These are phyloP conservation scores for Chaetomium sp. DNA, from an alignment of 2,329 filamentous ascomycete genomes.

Conservation along the genomic window DNA sequence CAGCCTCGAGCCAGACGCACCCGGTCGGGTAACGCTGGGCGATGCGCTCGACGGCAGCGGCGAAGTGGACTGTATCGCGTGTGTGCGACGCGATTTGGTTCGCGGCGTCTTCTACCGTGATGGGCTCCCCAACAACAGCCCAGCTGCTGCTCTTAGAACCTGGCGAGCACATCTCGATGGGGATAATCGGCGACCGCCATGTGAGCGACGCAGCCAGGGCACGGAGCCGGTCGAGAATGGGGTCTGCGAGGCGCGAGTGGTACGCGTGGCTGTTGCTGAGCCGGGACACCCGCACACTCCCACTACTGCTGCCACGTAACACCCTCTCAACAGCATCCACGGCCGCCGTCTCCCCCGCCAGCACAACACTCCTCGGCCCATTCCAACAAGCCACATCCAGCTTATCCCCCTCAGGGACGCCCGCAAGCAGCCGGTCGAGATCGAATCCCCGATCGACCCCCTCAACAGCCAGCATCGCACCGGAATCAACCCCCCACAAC, in stretches of 20 bases:
- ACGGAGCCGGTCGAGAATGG: not conserved
- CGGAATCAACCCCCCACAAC: constrained; percentile 28
- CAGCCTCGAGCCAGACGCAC: constrained; percentile 38
- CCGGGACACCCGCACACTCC: not conserved
- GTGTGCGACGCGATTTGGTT: not conserved
- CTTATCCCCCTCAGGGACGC: not conserved
- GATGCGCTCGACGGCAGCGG: not conserved
- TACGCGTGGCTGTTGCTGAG: constrained; percentile 6
- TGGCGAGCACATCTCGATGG: not conserved
- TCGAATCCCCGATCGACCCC: constrained; percentile 9
- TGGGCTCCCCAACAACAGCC: not conserved
- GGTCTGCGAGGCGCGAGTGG: constrained; percentile 3
- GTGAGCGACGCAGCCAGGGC: not conserved
- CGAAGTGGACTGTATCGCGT: not conserved
- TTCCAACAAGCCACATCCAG: constrained; percentile 42
- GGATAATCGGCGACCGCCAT: not conserved
- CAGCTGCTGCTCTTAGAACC: not conserved
- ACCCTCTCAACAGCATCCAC: not conserved
- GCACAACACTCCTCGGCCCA: not conserved
- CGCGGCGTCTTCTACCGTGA: not conserved
- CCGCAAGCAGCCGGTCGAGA: not conserved
- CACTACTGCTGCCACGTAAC: not conserved
- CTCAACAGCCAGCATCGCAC: constrained; percentile 33
- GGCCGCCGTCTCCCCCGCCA: not conserved
- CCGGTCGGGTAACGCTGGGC: constrained; percentile 18